Evolutionary conservation across 768 basidiomycete species (phyloP), one percentile per base, ranked within the genome.

Genomic region (Pulveroboletus ravenelii): DNA sequence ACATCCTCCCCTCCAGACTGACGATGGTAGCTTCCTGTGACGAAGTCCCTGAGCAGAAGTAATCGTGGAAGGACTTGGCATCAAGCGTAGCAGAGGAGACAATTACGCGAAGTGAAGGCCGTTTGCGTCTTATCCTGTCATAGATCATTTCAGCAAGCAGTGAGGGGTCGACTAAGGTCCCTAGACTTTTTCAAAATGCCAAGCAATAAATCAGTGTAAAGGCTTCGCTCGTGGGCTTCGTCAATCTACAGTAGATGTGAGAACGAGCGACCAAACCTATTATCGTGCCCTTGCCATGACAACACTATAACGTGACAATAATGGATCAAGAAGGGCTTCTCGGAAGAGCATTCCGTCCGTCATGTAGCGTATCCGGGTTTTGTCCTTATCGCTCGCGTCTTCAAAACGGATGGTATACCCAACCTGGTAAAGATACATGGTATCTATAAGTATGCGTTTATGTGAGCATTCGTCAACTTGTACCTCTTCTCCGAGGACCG

Each of bases 331-430:
- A 60, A 97, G 78, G 20, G 87, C 86, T 71, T 97, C 94, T 52
- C 94, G 82, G 66, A 98, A 97, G 34, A 99, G 82, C 85, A 98
- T 94, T 40, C 96, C 96, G 66, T 99, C 96, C 30, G 96, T 99
- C 81, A 98, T 80, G 68, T 98, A 99, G 37, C 93, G 78, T 66
- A 99, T 90, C 25, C 90, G 79, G 2, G 96, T 98, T 46, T 81
- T 75, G 27, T 87, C 80, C 60, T 89, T 91, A 63, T 80, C 80
- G 61, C 86, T 89, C 46, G 95, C 82, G 58, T 96, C 92, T 66
- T 99, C 96, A 54, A 98, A 98, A 9, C 96, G 85, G 55, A 99
- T 97, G 6, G 89, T 89, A 65, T 99, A 99, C 7, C 96, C 96
- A 58, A 99, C 94, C 93, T 96, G 52, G 25, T 9, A 32, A 49